Percentiles rank a stretch among this genome's conserved stretches.
These are phyloP conservation scores for Aeminium ludgeri DNA, from an alignment of 495 filamentous ascomycete species.

Conservation along the genomic window DNA sequence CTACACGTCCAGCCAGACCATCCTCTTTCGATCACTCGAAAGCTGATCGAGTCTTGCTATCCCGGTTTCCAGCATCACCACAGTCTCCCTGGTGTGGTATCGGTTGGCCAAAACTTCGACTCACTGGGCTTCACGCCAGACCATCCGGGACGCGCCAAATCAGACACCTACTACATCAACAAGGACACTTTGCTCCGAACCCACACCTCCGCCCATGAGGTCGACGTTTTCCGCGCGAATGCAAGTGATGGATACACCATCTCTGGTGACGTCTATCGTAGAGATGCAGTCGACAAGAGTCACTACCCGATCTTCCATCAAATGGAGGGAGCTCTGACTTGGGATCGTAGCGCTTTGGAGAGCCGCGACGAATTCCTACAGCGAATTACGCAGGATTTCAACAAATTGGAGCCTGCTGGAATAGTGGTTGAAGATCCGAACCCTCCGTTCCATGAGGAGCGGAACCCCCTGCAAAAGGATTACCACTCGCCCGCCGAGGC, in stretches of 20 bases:
- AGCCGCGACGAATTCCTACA: conserved; percentile 2
- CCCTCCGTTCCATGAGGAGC: conserved; percentile 56
- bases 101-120: conserved; percentile 80
- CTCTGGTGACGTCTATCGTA: conserved; percentile 87
- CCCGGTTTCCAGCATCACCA: conserved; percentile 61
- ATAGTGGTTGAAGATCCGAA: conserved; percentile 72
- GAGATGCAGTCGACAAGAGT: conserved; percentile 83
- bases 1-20: conserved; percentile 80
- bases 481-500: conserved; percentile 60
- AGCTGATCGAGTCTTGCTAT: conserved; percentile 84
- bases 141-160: conserved; percentile 73
- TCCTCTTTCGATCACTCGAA: conserved; percentile 75
- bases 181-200: conserved; percentile 68
- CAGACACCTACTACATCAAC: conserved; percentile 95
- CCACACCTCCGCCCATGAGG: conserved; percentile 86
- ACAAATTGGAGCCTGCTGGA: conserved; percentile 48
- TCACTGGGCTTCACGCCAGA: conserved; percentile 79
- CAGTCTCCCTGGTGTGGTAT: conserved; percentile 66
- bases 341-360: conserved; percentile 51
- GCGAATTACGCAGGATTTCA: conserved; percentile 21
- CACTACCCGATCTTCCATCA: conserved; percentile 98
- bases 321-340: conserved; percentile 88
- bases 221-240: conserved; percentile 57
- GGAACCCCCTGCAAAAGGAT: conserved; percentile 64
- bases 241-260: conserved; percentile 69